Conservation (phyloP, 225 moss, liverwort and hornwort species). For the Thuidium tamariscinum region DNA sequence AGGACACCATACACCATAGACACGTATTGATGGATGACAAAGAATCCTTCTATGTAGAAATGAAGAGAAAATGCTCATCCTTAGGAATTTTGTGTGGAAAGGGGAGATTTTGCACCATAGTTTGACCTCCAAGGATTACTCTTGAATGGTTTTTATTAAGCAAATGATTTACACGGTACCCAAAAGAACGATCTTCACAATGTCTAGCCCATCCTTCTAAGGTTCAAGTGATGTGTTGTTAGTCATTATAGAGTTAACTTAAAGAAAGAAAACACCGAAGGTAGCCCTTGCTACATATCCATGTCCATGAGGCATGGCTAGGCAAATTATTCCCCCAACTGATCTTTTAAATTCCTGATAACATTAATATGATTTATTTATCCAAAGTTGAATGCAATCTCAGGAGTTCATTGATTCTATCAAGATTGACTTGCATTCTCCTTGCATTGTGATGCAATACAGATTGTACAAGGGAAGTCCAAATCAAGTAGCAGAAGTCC, state of each 20-base stretch:
- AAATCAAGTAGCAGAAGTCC: constrained; percentile 17
- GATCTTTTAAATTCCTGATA: not conserved
- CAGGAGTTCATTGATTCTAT: not conserved
- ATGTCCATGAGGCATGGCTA: not conserved
- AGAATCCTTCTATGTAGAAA: not conserved
- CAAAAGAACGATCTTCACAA: accelerated
- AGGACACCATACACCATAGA: accelerated
- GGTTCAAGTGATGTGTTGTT: not conserved
- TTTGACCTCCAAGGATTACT: not conserved
- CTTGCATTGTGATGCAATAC: not conserved
- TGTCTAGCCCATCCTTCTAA: not conserved
- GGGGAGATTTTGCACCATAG: not conserved
- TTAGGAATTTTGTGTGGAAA: not conserved
- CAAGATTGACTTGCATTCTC: not conserved
- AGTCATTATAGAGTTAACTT: not conserved
- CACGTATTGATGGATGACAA: not conserved
- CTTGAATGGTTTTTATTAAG: not conserved
- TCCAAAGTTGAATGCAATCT: not conserved
- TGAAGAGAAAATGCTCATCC: not conserved
- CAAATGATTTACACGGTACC: not conserved
- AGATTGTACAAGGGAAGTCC: constrained; percentile 67
- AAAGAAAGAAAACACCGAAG: not conserved
- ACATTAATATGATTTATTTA: not conserved
- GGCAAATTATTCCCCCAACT: too few species aligned
- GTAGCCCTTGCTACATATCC: not conserved